Evolutionary conservation across 257 asterid genomes (phyloP).

Genomic region (Knoxia roxburghii): DNA sequence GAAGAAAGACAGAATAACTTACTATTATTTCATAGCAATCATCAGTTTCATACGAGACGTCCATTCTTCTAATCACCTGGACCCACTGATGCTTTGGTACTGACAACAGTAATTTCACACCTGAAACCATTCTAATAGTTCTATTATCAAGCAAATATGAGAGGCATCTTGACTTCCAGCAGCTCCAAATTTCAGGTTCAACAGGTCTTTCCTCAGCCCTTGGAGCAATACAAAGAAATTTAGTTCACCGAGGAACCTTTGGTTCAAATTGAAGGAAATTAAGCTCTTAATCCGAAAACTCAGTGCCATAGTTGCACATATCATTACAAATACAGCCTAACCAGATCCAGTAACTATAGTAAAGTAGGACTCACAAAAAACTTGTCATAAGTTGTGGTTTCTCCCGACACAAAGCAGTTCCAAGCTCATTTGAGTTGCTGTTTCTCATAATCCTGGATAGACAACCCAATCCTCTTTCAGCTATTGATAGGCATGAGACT

Average conservation of each 20-base stretch:
- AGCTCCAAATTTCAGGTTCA: conserved; percentile 43
- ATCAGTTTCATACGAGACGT: conserved; percentile 32
- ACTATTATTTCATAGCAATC: conserved; percentile 46
- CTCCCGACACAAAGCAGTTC: conserved; percentile 21
- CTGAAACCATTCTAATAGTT: conserved; percentile 67
- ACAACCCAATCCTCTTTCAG: conserved; percentile 43
- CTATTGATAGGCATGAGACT: conserved; percentile 37
- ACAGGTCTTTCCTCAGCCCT: conserved; percentile 51
- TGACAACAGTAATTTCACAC: conserved; percentile 61
- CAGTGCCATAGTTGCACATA: background rate
- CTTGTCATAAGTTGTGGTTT: conserved; percentile 19
- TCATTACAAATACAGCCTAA: background rate
- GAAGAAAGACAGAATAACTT: conserved; percentile 26
- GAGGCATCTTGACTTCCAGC: conserved; percentile 59
- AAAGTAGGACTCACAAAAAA: conserved; percentile 31
- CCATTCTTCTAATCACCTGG: conserved; percentile 47
- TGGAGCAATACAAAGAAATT: conserved; percentile 18
- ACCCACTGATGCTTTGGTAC: conserved; percentile 59
- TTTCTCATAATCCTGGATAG: conserved; percentile 33
- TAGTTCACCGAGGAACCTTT: background rate
- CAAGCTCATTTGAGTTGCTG: conserved; percentile 27
- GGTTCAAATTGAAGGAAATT: background rate
- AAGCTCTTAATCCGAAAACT: background rate
- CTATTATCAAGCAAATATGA: conserved; percentile 73
- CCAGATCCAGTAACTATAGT: background rate